phyloP scores from a whole-genome alignment of 2,329 filamentous ascomycete genomes.

The Colletotrichum orchidophilum region DNA sequence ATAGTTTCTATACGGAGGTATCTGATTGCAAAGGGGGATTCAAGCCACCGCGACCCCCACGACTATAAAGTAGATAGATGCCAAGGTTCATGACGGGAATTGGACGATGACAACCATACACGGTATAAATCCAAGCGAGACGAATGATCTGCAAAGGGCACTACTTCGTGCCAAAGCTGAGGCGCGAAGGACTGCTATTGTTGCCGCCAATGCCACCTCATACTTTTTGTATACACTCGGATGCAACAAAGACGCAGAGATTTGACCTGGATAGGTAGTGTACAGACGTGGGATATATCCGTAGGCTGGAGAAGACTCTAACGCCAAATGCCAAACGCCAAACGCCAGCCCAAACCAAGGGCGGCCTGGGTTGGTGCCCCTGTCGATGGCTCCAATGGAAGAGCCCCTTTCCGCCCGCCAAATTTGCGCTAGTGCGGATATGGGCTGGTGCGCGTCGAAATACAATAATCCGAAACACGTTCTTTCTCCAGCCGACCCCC shows the following conservation, averaged over 20 bases:
- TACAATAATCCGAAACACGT: slow-evolving; percentile 22
- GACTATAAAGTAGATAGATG: not conserved
- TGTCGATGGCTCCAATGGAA: not conserved
- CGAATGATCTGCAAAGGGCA: not conserved
- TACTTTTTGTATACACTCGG: not conserved
- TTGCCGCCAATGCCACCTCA: not conserved
- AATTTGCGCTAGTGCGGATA: not conserved
- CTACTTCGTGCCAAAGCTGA: not conserved
- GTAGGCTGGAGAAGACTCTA: not conserved
- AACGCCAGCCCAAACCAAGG: not conserved
- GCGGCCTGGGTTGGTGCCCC: not conserved
- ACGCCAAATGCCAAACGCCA: not conserved
- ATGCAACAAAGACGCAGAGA: not conserved
- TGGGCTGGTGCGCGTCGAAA: not conserved
- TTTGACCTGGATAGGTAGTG: not conserved
- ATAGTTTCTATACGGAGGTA: not conserved
- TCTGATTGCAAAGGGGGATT: not conserved
- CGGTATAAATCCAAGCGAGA: not conserved
- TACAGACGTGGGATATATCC: not conserved
- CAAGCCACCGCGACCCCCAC: no score
- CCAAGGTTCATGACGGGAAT: not conserved
- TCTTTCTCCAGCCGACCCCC: slow-evolving; percentile 10
- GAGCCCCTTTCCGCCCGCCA: not conserved
- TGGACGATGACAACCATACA: not conserved
- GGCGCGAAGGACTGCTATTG: not conserved